Evolutionary conservation across 306 rosid species (phyloP), one percentile per base, ranked within the genome.

Genomic region (Alnus rubra): DNA sequence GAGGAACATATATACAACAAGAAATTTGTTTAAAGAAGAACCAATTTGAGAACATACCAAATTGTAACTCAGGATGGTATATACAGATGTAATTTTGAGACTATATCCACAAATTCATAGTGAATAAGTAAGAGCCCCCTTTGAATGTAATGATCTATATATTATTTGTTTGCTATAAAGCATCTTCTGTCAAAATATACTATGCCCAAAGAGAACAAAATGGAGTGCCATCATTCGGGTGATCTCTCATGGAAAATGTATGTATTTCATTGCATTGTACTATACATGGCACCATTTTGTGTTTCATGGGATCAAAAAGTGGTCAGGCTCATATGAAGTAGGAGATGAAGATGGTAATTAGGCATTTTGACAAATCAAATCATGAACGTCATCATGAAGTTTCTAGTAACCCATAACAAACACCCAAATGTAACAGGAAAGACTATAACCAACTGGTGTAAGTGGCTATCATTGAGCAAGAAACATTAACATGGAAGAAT

Each of bases 221-320:
- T 67, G 49, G 71, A 39, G 50, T 67, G 50, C 71, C 50, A 67
- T 67, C 71, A 67, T 3, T 18, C 37, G 15, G 50, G 50, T 63
- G 45, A 12, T 63, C n/a, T 12, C 18, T 63, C 19, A 33, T 63
- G 69, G 45, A 63, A 63, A 63, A 23, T 13, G 69, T 11, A 31
- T 63, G 10, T 63, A 33, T 28, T 63, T 14, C 15, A 63, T 30
- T 23, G 45, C 7, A 5, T 42, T 42, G 45, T 63, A 63, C 2
- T 63, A 14, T 35, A 63, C 15, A 63, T 33, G 8, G 4, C 44
- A 33, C 44, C 49, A 67, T 67, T 35, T 23, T n/a, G 65, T 2
- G 42, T 67, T 67, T 67, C 50, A 31, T 7, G 49, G 18, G 72
- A 16, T 39, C 71, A 67, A 13, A 67, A 8, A 39, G 31, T 18